Conservation (phyloP, 2,329 filamentous ascomycete genomes). For the Colletotrichum aenigma region DNA sequence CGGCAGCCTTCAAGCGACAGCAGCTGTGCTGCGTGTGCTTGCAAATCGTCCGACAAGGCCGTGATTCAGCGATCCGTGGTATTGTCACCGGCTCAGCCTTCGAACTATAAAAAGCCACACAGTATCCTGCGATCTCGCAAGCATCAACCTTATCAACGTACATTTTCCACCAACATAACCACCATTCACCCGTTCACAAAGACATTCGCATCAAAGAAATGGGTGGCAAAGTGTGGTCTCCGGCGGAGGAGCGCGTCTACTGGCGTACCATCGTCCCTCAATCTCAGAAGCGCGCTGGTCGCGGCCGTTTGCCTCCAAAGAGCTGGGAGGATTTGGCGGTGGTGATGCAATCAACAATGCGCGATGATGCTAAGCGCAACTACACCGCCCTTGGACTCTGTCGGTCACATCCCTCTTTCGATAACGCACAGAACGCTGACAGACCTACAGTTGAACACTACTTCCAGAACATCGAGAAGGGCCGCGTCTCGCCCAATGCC, state of each 20-base stretch:
- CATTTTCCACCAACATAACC: not conserved
- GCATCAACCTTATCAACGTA: not conserved
- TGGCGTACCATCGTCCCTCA: conserved; percentile 45
- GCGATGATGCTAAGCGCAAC: conserved; percentile 34
- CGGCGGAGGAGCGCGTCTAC: conserved; percentile 52
- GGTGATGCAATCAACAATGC: conserved; percentile 42
- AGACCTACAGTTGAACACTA: conserved; percentile 45
- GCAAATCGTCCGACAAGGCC: not conserved
- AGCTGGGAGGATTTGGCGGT: conserved; percentile 41
- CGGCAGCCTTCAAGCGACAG: not conserved
- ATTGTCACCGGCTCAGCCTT: not conserved
- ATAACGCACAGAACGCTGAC: not conserved
- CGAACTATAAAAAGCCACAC: not conserved
- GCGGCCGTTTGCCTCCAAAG: conserved; percentile 24
- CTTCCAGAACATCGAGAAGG: conserved; percentile 45
- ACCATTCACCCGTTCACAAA: not conserved
- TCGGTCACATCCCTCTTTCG: conserved; percentile 28
- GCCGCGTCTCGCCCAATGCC: conserved; percentile 41
- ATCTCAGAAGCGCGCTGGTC: conserved; percentile 36
- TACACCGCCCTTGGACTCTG: conserved; percentile 46
- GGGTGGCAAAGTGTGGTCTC: conserved; percentile 56
- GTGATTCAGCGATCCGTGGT: not conserved
- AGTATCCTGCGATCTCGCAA: not conserved
- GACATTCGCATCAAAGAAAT: conserved; percentile 43
- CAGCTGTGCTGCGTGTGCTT: not conserved